Base-by-base conservation (phyloP, 805 yeast species). In the Lipomyces mesembrius region DNA sequence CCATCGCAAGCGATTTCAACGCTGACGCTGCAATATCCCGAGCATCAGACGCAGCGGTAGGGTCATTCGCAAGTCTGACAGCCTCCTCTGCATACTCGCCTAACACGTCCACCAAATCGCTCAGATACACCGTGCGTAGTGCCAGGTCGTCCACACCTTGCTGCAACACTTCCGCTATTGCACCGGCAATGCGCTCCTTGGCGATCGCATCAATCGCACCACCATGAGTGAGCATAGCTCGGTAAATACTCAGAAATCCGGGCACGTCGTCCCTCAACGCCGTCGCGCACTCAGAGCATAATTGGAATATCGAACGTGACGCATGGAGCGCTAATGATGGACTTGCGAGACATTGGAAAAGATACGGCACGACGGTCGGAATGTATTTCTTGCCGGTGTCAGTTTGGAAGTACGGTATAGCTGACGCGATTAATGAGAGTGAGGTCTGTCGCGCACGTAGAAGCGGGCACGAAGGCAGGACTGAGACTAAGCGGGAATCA, bases 1-100 rank as follows among this genome's bases (percentile, higher is more conserved):
- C 79, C 62, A 88, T 90, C n/a, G 83, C 82, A 0, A 92, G 76
- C 73, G 92, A 89, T 14, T 84, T 78, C 32, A 91, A 76, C 57
- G 90, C 77, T 29, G 92, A 87, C 2, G 82, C 74, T 0, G 84
- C 86, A 2, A 77, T 70, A 39, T 80, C 79, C 5, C 67, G 69
- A 3, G 67, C 39, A 3, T 35, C 55, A 6, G 58, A 25, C n/a
- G 5, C 29, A 25, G n/a, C 34, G 11, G n/a, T 37, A 37, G 20
- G 35, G 52, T 56, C 39, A 34, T 25, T 22, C 2, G 49, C n/a
- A 9, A 43, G 34, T 2, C 27, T 53, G 34, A 55, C 59, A 5
- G 63, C 65, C n/a, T 62, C 61, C 32, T 59, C 63, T 25, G 65
- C 70, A 20, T 58, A 53, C 8, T 51, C 49, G 22, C 51, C 56